phyloP scores from a whole-genome alignment of 2,329 filamentous ascomycete species.

The Cordyceps pruinosa region DNA sequence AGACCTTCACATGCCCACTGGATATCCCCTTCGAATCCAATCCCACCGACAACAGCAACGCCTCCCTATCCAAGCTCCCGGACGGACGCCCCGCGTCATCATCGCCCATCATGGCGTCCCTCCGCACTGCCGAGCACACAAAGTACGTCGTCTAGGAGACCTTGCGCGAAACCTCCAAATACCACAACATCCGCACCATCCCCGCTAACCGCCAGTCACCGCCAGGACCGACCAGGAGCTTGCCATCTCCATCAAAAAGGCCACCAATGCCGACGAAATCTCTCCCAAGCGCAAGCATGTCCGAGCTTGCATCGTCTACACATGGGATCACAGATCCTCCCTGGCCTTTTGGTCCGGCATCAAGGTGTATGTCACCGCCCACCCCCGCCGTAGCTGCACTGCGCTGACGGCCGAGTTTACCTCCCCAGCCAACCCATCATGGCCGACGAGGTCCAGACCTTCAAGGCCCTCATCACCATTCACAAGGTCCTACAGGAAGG shows the following conservation, averaged over 20 bases:
- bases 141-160: neutral
- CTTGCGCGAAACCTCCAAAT: neutral
- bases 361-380: conserved; percentile 77
- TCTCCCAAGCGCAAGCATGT: conserved; percentile 85
- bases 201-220: neutral
- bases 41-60: neutral
- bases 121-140: conserved; percentile 13
- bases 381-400: neutral
- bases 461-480: conserved; percentile 94
- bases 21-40: neutral
- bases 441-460: conserved; percentile 96
- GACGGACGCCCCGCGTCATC: conserved; percentile 5
- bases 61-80: conserved; percentile 10
- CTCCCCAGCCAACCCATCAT: conserved; percentile 78
- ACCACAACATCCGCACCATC: too few species aligned
- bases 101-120: conserved; percentile 10
- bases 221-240: conserved; percentile 62
- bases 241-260: conserved; percentile 63
- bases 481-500: conserved; percentile 98
- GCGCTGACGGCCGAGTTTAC: neutral
- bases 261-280: conserved; percentile 60
- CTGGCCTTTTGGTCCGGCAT: conserved; percentile 95
- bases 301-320: conserved; percentile 94
- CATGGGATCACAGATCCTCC: conserved; percentile 97
- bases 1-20: neutral